Conservation (phyloP, 441 rosid species). For the Isatis lusitanica region DNA sequence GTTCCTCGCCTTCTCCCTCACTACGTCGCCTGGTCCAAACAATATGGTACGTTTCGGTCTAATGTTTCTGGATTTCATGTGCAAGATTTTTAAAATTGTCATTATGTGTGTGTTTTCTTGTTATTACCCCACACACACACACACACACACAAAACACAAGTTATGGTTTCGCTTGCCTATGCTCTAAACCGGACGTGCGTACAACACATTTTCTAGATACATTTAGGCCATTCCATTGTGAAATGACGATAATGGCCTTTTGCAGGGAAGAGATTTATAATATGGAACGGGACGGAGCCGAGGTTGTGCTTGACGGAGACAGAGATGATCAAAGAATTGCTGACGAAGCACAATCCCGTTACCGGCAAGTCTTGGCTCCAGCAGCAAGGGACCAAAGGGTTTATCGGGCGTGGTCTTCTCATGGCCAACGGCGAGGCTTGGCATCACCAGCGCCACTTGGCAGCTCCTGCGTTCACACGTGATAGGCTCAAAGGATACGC, state of each 20-base stretch:
- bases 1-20: conserved; percentile 85
- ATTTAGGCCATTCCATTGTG: not conserved
- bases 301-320: conserved; percentile 79
- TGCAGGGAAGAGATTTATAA: conserved; percentile 82
- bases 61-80: not conserved
- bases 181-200: not conserved
- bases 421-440: conserved; percentile 90
- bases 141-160: no score
- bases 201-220: not conserved
- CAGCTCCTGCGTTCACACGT: conserved; percentile 81
- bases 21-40: conserved; percentile 73
- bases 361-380: conserved; percentile 93
- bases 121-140: not conserved
- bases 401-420: conserved; percentile 75
- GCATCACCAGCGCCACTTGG: conserved; percentile 85
- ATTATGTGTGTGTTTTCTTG: no score
- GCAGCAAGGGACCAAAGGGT: conserved; percentile 83
- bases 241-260: not conserved
- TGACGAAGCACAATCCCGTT: conserved; percentile 62
- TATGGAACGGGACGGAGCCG: conserved; percentile 89
- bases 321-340: conserved; percentile 70
- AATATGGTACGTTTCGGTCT: conserved; percentile 51
- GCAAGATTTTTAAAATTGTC: not conserved
- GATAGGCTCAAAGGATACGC: conserved; percentile 82
- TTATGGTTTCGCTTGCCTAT: not conserved